Percentiles rank a stretch among this genome's conserved stretches.
Conservation (phyloP, 2,329 filamentous ascomycete species). For the Fusarium robinianum region DNA sequence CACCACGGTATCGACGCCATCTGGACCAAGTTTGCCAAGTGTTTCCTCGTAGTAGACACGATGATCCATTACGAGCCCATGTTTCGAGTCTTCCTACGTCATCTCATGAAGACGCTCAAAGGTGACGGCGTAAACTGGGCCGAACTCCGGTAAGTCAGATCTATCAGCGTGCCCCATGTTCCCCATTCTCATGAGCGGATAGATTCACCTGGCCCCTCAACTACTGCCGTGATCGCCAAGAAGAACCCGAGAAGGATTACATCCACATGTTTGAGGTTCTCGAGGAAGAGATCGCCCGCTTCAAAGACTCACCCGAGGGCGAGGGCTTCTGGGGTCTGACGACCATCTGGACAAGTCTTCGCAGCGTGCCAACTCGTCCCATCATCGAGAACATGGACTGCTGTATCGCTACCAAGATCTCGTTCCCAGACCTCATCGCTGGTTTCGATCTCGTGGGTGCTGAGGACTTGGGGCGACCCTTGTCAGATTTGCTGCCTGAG, state of each 20-base stretch:
- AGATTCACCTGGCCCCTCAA: slow-evolving; percentile 73
- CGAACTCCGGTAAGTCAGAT: slow-evolving; percentile 63
- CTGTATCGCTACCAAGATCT: slow-evolving; percentile 80
- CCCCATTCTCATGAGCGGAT: slow-evolving; percentile 15
- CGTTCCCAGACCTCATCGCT: slow-evolving; percentile 77
- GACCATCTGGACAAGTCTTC: slow-evolving; percentile 82
- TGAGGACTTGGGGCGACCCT: slow-evolving; percentile 77
- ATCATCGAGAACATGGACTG: slow-evolving; percentile 84
- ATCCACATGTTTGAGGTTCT: slow-evolving; percentile 72
- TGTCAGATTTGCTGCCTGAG: slow-evolving; percentile 78
- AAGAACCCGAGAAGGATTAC: slow-evolving; percentile 69
- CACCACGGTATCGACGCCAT: slow-evolving; percentile 83
- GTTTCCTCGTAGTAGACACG: slow-evolving; percentile 73
- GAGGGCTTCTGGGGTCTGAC: slow-evolving; percentile 81
- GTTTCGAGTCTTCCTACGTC: slow-evolving; percentile 74
- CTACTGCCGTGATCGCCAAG: slow-evolving; percentile 68
- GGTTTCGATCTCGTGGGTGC: slow-evolving; percentile 91
- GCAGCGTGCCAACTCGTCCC: slow-evolving; percentile 63
- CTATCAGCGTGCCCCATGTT: not conserved
- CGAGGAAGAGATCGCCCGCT: slow-evolving; percentile 76
- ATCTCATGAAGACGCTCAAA: slow-evolving; percentile 71
- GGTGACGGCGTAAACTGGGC: slow-evolving; percentile 84
- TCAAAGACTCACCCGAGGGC: slow-evolving; percentile 72
- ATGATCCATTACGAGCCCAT: slow-evolving; percentile 91
- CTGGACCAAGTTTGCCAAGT: slow-evolving; percentile 79